phyloP scores from a whole-genome alignment of 2,329 filamentous ascomycete genomes.

The Ceratocystis cubensis region DNA sequence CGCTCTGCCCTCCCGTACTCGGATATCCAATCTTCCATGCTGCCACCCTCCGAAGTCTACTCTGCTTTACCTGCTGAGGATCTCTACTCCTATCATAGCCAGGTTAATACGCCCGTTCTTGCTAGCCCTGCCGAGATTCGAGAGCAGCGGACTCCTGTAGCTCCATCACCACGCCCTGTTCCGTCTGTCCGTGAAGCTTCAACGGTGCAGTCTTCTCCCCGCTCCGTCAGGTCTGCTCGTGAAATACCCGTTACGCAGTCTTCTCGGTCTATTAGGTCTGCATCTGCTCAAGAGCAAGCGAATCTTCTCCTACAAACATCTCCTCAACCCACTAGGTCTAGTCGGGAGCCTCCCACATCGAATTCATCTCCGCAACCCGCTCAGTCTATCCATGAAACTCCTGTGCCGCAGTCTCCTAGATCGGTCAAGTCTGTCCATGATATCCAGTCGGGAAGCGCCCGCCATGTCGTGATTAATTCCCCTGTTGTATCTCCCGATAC shows the following conservation, averaged over 20 bases:
- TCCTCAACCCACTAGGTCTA: background rate
- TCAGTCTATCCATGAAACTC: background rate
- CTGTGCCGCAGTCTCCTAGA: background rate
- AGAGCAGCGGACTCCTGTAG: constrained; percentile 8
- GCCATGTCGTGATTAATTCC: constrained; percentile 14
- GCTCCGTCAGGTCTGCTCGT: background rate
- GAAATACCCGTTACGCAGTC: background rate
- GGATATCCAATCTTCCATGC: constrained; percentile 13
- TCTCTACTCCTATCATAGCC: background rate
- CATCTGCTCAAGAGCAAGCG: background rate
- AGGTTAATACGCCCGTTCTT: constrained; percentile 15
- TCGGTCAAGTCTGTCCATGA: constrained; percentile 13
- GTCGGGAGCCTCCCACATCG: background rate
- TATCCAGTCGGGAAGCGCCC: constrained; percentile 8
- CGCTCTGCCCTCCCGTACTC: constrained; percentile 14
- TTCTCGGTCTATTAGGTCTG: background rate
- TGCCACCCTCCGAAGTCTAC: constrained; percentile 12
- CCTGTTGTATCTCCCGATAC: constrained; percentile 14
- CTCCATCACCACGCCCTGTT: background rate
- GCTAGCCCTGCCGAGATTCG: constrained; percentile 11
- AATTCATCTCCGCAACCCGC: background rate
- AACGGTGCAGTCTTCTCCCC: background rate
- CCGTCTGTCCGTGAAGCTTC: background rate
- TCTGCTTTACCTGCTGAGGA: constrained; percentile 12
- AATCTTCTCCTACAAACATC: background rate